phyloP scores from a whole-genome alignment of 2,329 filamentous ascomycete species.

The Elsinoe ampelina region DNA sequence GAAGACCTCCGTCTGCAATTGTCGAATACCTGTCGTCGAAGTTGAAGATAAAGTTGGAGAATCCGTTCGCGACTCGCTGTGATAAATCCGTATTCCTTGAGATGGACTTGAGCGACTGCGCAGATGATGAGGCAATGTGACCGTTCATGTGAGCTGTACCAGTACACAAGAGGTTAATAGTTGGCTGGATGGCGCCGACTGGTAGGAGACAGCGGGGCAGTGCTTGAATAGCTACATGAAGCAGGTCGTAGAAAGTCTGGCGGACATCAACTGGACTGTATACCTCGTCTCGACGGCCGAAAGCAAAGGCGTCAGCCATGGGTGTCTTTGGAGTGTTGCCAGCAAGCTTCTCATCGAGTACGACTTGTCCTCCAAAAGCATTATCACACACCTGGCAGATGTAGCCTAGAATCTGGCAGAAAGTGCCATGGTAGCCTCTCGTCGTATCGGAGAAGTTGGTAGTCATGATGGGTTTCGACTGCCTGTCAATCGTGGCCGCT shows the following conservation, averaged over 20 bases:
- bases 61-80: slow-evolving; percentile 92
- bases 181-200: slow-evolving; percentile 82
- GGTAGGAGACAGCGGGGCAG: slow-evolving; percentile 86
- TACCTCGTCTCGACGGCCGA: slow-evolving; percentile 73
- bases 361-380: slow-evolving; percentile 91
- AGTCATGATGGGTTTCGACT: slow-evolving; percentile 55
- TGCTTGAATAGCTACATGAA: slow-evolving; percentile 92
- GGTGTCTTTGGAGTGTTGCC: slow-evolving; percentile 85
- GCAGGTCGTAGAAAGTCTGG: slow-evolving; percentile 87
- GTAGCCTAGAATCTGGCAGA: slow-evolving; percentile 90
- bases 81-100: slow-evolving; percentile 76
- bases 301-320: slow-evolving; percentile 88
- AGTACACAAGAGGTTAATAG: slow-evolving; percentile 92
- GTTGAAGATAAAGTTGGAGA: slow-evolving; percentile 95
- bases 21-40: slow-evolving; percentile 96
- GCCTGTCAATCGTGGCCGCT: slow-evolving; percentile 42
- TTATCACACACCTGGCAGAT: slow-evolving; percentile 96
- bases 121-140: slow-evolving; percentile 86
- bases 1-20: slow-evolving; percentile 95
- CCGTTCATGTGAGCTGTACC: slow-evolving; percentile 91
- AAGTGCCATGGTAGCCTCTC: slow-evolving; percentile 77
- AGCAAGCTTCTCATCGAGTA: slow-evolving; percentile 88
- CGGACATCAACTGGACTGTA: slow-evolving; percentile 68
- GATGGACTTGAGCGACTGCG: slow-evolving; percentile 88
- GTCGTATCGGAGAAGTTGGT: slow-evolving; percentile 62